Evolutionary conservation across 345 rosid genomes (phyloP), one percentile per base, ranked within the genome.

Genomic region (Boechera retrofracta): DNA sequence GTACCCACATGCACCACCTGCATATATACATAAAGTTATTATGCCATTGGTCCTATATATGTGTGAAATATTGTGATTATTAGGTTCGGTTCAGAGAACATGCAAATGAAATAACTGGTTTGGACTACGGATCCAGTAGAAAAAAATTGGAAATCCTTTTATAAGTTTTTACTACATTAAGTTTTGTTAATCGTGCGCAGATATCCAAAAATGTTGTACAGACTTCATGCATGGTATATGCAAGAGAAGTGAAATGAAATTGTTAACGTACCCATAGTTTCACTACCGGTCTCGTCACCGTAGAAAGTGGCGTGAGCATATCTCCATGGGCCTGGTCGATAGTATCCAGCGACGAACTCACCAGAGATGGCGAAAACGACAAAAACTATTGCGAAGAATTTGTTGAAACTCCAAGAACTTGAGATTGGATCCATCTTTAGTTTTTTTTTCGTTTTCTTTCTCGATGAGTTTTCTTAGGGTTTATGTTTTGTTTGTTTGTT

Each of bases 1-100:
- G 36, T 91, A 94, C 24, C 94, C 98, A 79, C 98, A 94, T 21
- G 97, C 98, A 67, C 98, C 97, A 68, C 97, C 98, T 89, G n/a
- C 35, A 54, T 4, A 24, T 29, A 55, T 7, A 26, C 28, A 8
- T 35, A 44, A 3, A 21, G 1, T 56, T 66, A 54, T 36, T n/a
- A 67, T 38, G 18, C 9, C 55, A 1, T 62, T 39, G 12, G 5
- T 36, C 6, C 4, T 64, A 66, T 16, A 16, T 16, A 16, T 38
- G 10, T 9, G 10, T 38, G 41, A 38, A 39, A 45, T n/a, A 5
- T 15, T 28, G 13, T 64, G 36, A 44, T 8, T 28, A 38, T 7
- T 3, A 16, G 15, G 9, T 7, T 7, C 28, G 29, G 29, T 38
- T 38, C 11, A 60, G 4, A 16, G 26, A 13, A 60, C 45, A 35